Evolutionary conservation across 169 alveolate genomes (phyloP).

Genomic region (Toxoplasma gondii): DNA sequence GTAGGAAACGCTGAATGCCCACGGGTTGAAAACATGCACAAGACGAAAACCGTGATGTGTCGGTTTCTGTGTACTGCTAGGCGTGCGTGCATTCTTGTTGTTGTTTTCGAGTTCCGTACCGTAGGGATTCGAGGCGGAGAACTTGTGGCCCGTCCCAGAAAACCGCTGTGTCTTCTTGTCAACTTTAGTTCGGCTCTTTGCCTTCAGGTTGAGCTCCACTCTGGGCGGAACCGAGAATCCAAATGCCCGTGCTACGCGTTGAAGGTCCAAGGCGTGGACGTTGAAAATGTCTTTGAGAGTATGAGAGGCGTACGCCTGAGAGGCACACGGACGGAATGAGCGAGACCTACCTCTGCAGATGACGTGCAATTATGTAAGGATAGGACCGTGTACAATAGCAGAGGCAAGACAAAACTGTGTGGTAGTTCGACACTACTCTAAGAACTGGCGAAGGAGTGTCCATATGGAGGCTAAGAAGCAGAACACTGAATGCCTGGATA

Average conservation of each 20-base stretch:
- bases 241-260: constrained; percentile 92
- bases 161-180: constrained; percentile 60
- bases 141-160: constrained; percentile 70
- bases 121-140: constrained; percentile 77
- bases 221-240: constrained; percentile 72
- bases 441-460: too few species aligned
- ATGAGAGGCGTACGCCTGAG: constrained; percentile 95
- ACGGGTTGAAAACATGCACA: too few species aligned
- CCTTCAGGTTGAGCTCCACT: constrained; percentile 73
- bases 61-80: too few species aligned
- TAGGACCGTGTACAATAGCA: neutral
- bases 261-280: constrained; percentile 95
- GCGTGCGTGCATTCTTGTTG: too few species aligned
- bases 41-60: too few species aligned
- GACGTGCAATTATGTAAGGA: neutral
- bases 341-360: neutral
- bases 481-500: neutral
- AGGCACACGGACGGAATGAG: neutral
- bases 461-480: too few species aligned
- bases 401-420: neutral
- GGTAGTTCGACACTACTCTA: too few species aligned
- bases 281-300: constrained; percentile 95
- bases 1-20: too few species aligned
- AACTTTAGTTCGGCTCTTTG: constrained; percentile 40
- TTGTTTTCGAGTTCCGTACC: constrained; percentile 45